phyloP scores from a whole-genome alignment of 306 rosid species.

The Urtica urens region DNA sequence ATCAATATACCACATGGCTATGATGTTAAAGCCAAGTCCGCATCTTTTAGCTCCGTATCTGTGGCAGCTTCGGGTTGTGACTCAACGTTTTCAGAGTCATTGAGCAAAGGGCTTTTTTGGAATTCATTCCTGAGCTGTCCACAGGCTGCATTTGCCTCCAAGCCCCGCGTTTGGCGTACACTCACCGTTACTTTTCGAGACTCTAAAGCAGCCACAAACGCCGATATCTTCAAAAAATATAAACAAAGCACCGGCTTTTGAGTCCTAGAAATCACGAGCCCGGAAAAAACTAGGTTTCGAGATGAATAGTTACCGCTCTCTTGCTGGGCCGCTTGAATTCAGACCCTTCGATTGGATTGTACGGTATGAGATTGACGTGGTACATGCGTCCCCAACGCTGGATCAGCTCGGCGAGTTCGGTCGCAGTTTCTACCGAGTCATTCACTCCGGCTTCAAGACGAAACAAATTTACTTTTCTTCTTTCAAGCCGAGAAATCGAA shows the following conservation, averaged over 20 bases:
- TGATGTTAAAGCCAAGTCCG: no score
- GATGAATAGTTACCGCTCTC: constrained; percentile 61
- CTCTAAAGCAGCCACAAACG: constrained; percentile 71
- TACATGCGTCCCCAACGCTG: constrained; percentile 48
- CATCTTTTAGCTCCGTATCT: constrained; percentile 27
- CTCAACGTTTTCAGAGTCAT: constrained; percentile 33
- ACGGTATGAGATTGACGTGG: constrained; percentile 94
- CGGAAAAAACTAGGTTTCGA: not conserved
- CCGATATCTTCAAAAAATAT: constrained; percentile 40
- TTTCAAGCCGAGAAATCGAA: constrained; percentile 8
- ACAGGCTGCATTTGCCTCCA: constrained; percentile 97
- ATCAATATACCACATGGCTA: no score
- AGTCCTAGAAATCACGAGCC: not conserved
- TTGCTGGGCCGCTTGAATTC: constrained; percentile 74
- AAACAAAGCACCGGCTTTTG: not conserved
- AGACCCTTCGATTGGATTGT: constrained; percentile 88
- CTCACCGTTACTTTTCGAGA: constrained; percentile 62
- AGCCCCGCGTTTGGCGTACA: constrained; percentile 80
- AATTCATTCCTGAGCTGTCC: constrained; percentile 88
- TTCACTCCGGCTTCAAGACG: constrained; percentile 78
- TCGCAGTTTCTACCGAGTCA: constrained; percentile 68
- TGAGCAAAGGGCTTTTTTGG: constrained; percentile 65
- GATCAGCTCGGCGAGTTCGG: constrained; percentile 74
- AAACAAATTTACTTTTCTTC: constrained; percentile 4
- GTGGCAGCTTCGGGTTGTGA: constrained; percentile 45